Evolutionary conservation across 495 filamentous ascomycete genomes (phyloP).

Genomic region (Cercophora scortea): DNA sequence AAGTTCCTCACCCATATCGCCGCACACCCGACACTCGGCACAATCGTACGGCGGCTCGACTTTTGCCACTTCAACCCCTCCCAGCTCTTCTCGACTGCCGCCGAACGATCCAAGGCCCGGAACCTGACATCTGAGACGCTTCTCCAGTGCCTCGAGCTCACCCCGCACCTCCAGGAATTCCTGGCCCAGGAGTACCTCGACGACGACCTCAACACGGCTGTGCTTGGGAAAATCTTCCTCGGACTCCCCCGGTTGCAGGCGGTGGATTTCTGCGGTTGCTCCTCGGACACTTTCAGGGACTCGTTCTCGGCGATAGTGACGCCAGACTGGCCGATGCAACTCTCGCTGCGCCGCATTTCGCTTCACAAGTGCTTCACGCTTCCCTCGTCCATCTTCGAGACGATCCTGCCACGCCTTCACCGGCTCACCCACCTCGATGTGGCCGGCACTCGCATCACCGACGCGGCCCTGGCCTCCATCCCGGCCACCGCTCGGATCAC

Average conservation of each 20-base stretch:
- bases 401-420: constrained; percentile 59
- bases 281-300: constrained; percentile 59
- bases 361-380: constrained; percentile 78
- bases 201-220: constrained; percentile 61
- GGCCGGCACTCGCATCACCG: constrained; percentile 70
- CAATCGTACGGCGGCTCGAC: constrained; percentile 73
- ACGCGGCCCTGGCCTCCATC: constrained; percentile 63
- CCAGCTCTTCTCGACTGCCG: constrained; percentile 69
- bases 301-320: constrained; percentile 36
- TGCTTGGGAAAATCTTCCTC: constrained; percentile 69
- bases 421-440: constrained; percentile 75
- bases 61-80: constrained; percentile 86
- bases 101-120: constrained; percentile 72
- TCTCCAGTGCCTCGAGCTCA: constrained; percentile 64
- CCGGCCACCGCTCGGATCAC: constrained; percentile 65
- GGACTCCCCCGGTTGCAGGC: constrained; percentile 60
- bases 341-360: constrained; percentile 62
- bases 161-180: constrained; percentile 73
- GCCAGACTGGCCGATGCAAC: constrained; percentile 35
- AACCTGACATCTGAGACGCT: constrained; percentile 75
- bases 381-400: constrained; percentile 58
- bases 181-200: constrained; percentile 78
- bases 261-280: constrained; percentile 74
- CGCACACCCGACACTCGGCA: constrained; percentile 63
- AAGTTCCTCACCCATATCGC: constrained; percentile 74